Base-by-base conservation (phyloP, 306 rosid species). In the Pachyrhizus erosus region DNA sequence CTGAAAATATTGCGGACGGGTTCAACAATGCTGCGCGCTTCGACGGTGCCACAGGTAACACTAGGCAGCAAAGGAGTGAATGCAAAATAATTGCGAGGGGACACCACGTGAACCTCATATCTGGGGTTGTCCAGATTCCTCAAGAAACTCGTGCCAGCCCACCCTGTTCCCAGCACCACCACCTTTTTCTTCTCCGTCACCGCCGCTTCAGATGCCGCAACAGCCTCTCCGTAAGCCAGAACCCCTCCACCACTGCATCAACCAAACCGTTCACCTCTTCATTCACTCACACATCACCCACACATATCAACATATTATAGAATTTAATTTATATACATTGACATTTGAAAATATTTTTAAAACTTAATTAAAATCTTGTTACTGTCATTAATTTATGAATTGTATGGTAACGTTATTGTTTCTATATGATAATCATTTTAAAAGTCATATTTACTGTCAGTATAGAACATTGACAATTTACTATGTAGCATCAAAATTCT, bases 31-130 rank as follows among this genome's bases (percentile, higher is more conserved):
- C 99, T 96, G 70, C 98, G 96, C 5, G 97, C 91, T 85, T 96
- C 99, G 10, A 96, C 96, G 0, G 98, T 93, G 26, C 99, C 99
- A 39, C 97, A 89, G 12, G 99, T 96, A 68, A 96, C 97, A 68
- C 99, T 96, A 2, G 99, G 99, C 29, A 96, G 84, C 87, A 96
- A 34, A 80, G 99, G 99, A 61, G 99, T 96, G 87, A 96, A 96
- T 0, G 98, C 89, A 82, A 96, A 96, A 57, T 91, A 96, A 74
- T 96, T 96, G 14, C 99, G 93, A 84, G 99, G 99, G 3, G 99
- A 96, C 26, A 96, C 86, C 73, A 96, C 93, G 42, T 92, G 93
- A 79, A 96, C 97, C 82, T 96, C 99, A 67, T 91, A 96, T 37
- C 88, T 84, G 0, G 99, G 93, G 66, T 80, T 78, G 29, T 89